phyloP scores from a whole-genome alignment of 352 stramenopile species.

The Globisporangium barbulae region DNA sequence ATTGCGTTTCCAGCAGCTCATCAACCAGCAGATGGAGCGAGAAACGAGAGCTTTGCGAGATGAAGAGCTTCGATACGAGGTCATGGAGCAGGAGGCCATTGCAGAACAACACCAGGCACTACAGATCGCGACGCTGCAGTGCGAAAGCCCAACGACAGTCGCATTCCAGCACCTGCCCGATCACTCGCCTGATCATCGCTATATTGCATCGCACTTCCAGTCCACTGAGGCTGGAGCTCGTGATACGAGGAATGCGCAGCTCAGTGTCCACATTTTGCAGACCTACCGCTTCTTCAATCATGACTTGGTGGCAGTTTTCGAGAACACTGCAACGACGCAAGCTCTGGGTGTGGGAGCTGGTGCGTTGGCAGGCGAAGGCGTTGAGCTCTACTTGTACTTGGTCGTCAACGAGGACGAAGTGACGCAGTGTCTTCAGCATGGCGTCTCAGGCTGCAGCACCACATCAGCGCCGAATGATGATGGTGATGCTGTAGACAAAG shows the following conservation, averaged over 20 bases:
- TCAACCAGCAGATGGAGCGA: constrained; percentile 24
- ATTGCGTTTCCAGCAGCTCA: constrained; percentile 18
- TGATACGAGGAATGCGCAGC: neutral
- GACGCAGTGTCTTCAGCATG: constrained; percentile 33
- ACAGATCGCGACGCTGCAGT: constrained; percentile 35
- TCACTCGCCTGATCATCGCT: constrained; percentile 43
- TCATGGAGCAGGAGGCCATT: constrained; percentile 44
- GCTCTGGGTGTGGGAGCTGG: neutral
- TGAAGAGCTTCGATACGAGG: constrained; percentile 35
- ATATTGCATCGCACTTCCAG: constrained; percentile 41
- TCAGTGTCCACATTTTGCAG: constrained; percentile 30
- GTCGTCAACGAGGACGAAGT: constrained; percentile 31
- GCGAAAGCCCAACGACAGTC: constrained; percentile 25
- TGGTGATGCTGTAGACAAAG: neutral
- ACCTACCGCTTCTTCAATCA: constrained; percentile 49
- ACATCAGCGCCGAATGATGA: too few relatives aligned
- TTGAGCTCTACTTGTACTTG: constrained; percentile 41
- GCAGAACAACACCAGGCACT: constrained; percentile 41
- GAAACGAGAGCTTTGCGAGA: constrained; percentile 19
- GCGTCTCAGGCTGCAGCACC: constrained; percentile 13
- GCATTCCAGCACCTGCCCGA: constrained; percentile 46
- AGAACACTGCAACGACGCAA: neutral
- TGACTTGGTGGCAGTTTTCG: constrained; percentile 28
- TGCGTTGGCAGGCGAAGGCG: constrained; percentile 20
- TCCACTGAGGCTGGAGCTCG: neutral